phyloP scores from a whole-genome alignment of 306 rosid genomes.

The Prinsepia uniflora region DNA sequence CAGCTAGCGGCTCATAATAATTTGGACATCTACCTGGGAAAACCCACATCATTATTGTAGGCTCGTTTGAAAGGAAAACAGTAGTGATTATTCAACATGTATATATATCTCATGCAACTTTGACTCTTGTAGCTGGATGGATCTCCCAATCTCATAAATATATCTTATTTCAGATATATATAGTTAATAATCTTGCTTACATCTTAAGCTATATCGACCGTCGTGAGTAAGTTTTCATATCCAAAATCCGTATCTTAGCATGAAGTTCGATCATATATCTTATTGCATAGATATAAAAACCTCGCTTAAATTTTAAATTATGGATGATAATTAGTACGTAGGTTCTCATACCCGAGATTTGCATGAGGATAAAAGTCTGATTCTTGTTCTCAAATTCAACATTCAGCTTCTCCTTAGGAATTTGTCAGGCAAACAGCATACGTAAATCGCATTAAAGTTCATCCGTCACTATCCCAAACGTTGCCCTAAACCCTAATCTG shows the following conservation, averaged over 20 bases:
- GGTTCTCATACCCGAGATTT: no score
- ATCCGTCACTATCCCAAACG: neutral
- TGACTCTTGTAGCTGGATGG: constrained; percentile 16
- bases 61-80: neutral
- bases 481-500: no score
- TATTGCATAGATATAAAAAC: no score
- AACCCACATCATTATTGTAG: constrained; percentile 1
- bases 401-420: no score
- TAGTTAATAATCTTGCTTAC: neutral
- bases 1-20: neutral
- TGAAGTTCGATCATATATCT: no score
- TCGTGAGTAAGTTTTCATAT: no score
- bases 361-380: neutral
- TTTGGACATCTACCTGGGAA: constrained; percentile 17
- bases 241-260: no score
- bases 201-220: neutral
- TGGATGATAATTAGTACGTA: no score
- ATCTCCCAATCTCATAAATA: constrained; percentile 3
- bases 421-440: no score
- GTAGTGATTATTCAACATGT: constrained; percentile 4
- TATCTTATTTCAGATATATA: neutral
- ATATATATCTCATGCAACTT: constrained; percentile 2
- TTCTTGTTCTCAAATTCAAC: neutral
- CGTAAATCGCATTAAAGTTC: no score
- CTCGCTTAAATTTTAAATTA: no score